Conservation (phyloP, 2,329 filamentous ascomycete species). For the Hypoxylon sp. region DNA sequence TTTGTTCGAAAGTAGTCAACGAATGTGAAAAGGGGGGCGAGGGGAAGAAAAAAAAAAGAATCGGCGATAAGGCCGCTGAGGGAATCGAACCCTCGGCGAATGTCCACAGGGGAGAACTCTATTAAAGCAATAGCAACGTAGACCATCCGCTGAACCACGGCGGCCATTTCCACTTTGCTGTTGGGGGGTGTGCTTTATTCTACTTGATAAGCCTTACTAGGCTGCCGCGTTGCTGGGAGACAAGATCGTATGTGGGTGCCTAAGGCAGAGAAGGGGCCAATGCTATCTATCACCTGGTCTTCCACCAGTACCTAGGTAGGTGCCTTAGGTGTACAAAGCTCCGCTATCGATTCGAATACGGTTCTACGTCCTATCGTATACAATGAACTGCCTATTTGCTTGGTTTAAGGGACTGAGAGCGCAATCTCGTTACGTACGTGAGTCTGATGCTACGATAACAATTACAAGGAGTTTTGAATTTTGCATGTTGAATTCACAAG, state of each 20-base stretch:
- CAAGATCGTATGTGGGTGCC: not conserved
- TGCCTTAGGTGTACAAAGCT: not conserved
- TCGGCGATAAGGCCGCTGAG: not conserved
- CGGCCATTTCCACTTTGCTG: not conserved
- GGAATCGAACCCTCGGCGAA: constrained; percentile 4
- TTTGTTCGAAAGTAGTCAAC: not conserved
- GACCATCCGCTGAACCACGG: not conserved
- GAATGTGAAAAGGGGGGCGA: not conserved
- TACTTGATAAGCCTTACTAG: not conserved
- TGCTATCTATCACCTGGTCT: too few relatives aligned
- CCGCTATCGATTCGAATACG: not conserved
- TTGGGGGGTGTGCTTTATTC: not conserved
- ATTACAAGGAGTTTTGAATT: not conserved
- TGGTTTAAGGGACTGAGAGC: not conserved
- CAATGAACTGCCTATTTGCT: not conserved
- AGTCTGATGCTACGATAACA: not conserved
- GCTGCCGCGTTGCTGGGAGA: not conserved
- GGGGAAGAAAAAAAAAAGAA: not conserved
- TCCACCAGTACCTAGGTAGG: not conserved
- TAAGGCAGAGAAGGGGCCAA: too few relatives aligned
- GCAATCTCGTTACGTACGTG: not conserved
- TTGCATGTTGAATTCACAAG: too few relatives aligned
- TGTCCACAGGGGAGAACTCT: not conserved
- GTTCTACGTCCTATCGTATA: not conserved
- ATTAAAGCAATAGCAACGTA: not conserved